phyloP scores from a whole-genome alignment of 495 filamentous ascomycete species.

The Halenospora varia region DNA sequence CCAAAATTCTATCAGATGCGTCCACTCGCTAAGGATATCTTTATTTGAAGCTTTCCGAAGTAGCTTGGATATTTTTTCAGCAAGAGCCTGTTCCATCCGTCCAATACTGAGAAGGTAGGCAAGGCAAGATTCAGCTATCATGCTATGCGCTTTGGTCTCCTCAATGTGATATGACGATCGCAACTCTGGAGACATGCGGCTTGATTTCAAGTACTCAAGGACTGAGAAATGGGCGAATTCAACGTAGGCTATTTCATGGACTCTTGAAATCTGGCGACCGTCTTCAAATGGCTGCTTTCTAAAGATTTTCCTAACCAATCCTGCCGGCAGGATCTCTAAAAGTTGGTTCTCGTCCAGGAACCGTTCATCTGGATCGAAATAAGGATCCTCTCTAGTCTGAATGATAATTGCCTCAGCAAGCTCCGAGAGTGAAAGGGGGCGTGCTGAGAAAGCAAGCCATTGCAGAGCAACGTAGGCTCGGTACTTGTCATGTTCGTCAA shows the following conservation, averaged over 20 bases:
- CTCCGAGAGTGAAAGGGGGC: conserved; percentile 26
- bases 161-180: neutral
- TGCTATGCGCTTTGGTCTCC: neutral
- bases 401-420: conserved; percentile 28
- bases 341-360: conserved; percentile 18
- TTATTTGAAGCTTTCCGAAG: neutral
- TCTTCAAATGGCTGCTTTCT: neutral
- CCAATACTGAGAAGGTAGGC: neutral
- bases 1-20: no score
- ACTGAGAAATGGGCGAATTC: conserved; percentile 33
- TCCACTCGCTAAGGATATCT: no score
- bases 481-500: conserved; percentile 13
- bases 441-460: conserved; percentile 25
- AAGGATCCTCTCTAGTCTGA: conserved; percentile 2
- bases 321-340: conserved; percentile 6
- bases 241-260: conserved; percentile 12
- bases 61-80: neutral
- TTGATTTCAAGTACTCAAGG: conserved; percentile 21
- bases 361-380: conserved; percentile 6
- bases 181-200: neutral
- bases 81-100: neutral
- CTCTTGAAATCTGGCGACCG: neutral
- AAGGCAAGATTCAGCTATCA: neutral
- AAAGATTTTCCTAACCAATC: neutral
- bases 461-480: conserved; percentile 27